Base-by-base conservation (phyloP, 2,329 filamentous ascomycete species). In the Atkinsonella hypoxylon region DNA sequence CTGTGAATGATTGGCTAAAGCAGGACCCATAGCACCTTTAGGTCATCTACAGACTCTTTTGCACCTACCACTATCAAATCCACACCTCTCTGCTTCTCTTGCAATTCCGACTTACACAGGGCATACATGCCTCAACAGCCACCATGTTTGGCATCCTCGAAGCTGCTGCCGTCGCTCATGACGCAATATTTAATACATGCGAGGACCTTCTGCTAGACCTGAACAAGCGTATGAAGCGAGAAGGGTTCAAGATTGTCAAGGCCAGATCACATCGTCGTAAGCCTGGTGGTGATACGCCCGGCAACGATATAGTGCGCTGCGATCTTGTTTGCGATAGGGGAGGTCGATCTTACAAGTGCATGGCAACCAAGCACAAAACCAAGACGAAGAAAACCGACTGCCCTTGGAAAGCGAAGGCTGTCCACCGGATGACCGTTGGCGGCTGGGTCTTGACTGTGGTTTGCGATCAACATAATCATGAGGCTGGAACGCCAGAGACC, bases 201-300 rank as follows among this genome's bases (percentile, higher is more conserved):
- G 70, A 72, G 15, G 68, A 71, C 13, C 62, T 72, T 20, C 69
- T 72, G 54, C 60, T 61, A 41, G 62, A 69, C 36, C 61, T 72
- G 39, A 70, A 65, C 53, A 60, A 62, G 48, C 66, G 65, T 34
- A 71, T 71, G 63, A 62, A 67, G 51, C 70, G 69, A 56, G 65
- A 72, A 51, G 70, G 70, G 52, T 72, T 71, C 65, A 71, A 71
- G 54, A 67, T 72, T 49, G 70, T 72, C 61, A 72, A 71, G 58
- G 63, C 67, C 31, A 63, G 70, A 52, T 71, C 69, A 26, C 68
- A 72, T 57, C 67, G 69, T 53, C 64, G 65, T 52, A 65, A 68
- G 48, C 62, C 69, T 52, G 67, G 67, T 42, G 64, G 67, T 36
- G 66, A 69, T 56, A 62, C 67, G 48, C 67, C 67, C 45, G 63